Percentiles rank a stretch among this genome's conserved stretches.
These are phyloP conservation scores for Dianthus caryophyllus DNA, from an alignment of 148 eudicot genomes.

Conservation along the genomic window DNA sequence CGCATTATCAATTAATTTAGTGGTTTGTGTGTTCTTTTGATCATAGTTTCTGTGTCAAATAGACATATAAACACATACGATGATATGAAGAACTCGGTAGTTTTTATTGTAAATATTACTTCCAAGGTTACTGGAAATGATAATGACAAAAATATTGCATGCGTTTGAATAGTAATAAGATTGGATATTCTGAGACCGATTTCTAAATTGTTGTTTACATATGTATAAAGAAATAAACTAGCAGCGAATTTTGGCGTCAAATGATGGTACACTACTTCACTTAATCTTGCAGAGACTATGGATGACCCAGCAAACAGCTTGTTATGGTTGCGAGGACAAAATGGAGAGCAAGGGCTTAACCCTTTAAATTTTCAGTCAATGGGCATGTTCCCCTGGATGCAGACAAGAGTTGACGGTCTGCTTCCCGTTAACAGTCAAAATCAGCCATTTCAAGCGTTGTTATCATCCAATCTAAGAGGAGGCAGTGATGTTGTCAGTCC, in stretches of 20 bases:
- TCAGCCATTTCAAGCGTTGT: conserved; percentile 86
- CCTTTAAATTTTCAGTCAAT: conserved; percentile 62
- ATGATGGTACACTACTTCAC: background rate
- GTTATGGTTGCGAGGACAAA: conserved; percentile 87
- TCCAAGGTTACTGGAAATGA: no score
- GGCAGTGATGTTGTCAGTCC: conserved; percentile 61
- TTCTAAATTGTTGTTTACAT: no score
- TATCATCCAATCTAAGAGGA: conserved; percentile 59
- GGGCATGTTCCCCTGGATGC: conserved; percentile 83
- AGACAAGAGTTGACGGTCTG: conserved; percentile 61
- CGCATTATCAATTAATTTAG: no score
- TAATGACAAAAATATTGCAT: no score
- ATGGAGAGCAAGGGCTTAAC: conserved; percentile 69
- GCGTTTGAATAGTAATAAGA: no score
- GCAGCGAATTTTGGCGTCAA: background rate
- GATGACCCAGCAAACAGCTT: conserved; percentile 67
- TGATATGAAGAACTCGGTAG: no score
- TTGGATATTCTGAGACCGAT: conserved; percentile 23
- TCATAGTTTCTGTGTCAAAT: no score
- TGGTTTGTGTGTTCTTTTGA: no score
- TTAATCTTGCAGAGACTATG: conserved; percentile 47
- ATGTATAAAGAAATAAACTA: no score
- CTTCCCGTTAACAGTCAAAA: conserved; percentile 51
- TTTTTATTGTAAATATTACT: no score
- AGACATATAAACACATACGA: no score